A percentile compares a stretch with the other conserved stretches of the same genome.
Conservation (phyloP, 139 green algal species). For the Trebouxia sp. region DNA sequence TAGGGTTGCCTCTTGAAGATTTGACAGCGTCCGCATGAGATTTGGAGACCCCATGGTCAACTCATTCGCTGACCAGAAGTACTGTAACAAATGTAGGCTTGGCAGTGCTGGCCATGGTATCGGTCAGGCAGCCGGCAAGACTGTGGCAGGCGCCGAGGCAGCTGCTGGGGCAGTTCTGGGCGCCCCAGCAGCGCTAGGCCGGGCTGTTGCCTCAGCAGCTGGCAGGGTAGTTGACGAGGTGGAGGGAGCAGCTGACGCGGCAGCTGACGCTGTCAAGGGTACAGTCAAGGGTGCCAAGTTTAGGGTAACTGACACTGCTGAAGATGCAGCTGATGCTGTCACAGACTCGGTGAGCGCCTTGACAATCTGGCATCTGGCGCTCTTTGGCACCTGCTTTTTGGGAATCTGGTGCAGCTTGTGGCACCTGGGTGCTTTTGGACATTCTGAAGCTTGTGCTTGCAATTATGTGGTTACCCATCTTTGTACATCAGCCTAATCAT, state of each 20-base stretch:
- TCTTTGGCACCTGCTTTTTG: too few species aligned
- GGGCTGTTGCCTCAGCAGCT: conserved; percentile 4
- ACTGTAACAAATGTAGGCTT: too few species aligned
- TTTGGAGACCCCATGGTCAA: too few species aligned
- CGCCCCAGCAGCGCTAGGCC: conserved; percentile 4
- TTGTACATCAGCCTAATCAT: too few species aligned
- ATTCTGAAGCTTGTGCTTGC: too few species aligned
- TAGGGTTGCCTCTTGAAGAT: too few species aligned
- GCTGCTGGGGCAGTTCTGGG: conserved; percentile 6
- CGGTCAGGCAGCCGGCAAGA: not conserved
- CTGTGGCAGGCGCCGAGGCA: not conserved
- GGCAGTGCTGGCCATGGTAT: not conserved
- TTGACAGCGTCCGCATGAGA: too few species aligned
- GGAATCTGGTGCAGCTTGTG: too few species aligned
- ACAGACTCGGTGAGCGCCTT: not conserved
- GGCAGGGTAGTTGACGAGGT: not conserved
- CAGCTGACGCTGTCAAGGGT: not conserved
- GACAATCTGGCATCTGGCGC: not conserved
- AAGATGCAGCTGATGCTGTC: conserved; percentile 11
- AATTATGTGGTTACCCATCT: too few species aligned
- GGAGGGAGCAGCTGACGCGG: not conserved
- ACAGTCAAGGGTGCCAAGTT: not conserved
- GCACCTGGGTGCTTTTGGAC: too few species aligned
- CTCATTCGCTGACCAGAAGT: too few species aligned
- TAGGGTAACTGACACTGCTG: not conserved